Evolutionary conservation across 2,329 filamentous ascomycete species (phyloP).

Genomic region (Xylariaceae sp.): DNA sequence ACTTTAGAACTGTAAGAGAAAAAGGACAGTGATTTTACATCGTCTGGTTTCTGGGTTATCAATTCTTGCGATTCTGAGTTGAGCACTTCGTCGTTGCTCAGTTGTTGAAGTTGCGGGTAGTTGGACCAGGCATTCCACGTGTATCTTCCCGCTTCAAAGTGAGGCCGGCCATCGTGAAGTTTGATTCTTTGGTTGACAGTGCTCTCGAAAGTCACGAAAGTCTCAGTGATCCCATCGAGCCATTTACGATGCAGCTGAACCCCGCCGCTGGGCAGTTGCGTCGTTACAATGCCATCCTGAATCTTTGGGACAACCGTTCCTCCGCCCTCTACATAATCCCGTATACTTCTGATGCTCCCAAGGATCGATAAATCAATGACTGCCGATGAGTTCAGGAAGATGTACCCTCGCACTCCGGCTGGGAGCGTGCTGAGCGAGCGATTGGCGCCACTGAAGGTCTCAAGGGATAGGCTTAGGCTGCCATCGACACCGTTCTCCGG

Average conservation of each 20-base stretch:
- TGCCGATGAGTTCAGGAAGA: constrained; percentile 56
- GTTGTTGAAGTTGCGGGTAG: constrained; percentile 56
- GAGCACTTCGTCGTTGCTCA: constrained; percentile 46
- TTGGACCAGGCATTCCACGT: constrained; percentile 55
- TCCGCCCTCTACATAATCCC: constrained; percentile 58
- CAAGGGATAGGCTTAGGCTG: constrained; percentile 46
- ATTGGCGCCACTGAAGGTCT: constrained; percentile 43
- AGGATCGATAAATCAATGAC: constrained; percentile 52
- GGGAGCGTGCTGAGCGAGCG: constrained; percentile 40
- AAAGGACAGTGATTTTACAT: constrained; percentile 54
- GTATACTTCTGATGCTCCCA: constrained; percentile 58
- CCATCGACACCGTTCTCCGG: constrained; percentile 50
- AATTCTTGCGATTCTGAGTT: constrained; percentile 42
- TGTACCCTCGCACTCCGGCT: constrained; percentile 48
- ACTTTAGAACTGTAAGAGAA: constrained; percentile 61
- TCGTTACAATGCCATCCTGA: constrained; percentile 48
- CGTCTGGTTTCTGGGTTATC: constrained; percentile 38
- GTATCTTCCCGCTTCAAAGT: constrained; percentile 51
- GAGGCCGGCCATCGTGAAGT: constrained; percentile 34
- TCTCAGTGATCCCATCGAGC: constrained; percentile 59
- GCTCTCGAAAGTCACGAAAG: constrained; percentile 44
- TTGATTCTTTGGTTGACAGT: constrained; percentile 26
- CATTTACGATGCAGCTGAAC: constrained; percentile 49
- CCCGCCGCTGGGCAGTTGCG: constrained; percentile 34
- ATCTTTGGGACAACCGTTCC: constrained; percentile 47